Conservation (phyloP, 2,329 filamentous ascomycete species). For the Phialophora verrucosa region DNA sequence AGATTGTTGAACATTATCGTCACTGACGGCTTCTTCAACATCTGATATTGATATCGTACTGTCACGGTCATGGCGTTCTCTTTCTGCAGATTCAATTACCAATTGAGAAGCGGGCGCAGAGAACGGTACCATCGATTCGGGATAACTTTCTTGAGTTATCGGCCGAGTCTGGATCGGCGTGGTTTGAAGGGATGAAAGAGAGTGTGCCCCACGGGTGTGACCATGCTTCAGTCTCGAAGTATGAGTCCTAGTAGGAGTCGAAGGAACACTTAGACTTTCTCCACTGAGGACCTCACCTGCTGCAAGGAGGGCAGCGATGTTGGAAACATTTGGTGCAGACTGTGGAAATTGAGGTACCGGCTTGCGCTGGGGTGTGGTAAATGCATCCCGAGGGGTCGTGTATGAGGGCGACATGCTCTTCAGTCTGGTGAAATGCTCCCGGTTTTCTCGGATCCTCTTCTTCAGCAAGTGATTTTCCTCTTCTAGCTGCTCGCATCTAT, state of each 20-base stretch:
- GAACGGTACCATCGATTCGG: conserved; percentile 38
- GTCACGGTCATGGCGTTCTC: conserved; percentile 71
- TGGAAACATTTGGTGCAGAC: conserved; percentile 48
- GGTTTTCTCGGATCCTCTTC: conserved; percentile 84
- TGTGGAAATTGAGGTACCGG: conserved; percentile 47
- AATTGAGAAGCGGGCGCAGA: conserved; percentile 41
- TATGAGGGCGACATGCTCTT: conserved; percentile 58
- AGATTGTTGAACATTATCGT: conserved; percentile 72
- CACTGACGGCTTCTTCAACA: conserved; percentile 57
- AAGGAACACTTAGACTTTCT: conserved; percentile 74
- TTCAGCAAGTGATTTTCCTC: conserved; percentile 80
- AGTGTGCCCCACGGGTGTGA: conserved; percentile 78
- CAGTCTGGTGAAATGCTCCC: conserved; percentile 81
- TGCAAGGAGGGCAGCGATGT: conserved; percentile 76
- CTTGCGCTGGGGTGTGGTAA: conserved; percentile 52
- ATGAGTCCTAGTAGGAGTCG: conserved; percentile 66
- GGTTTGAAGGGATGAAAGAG: conserved; percentile 80
- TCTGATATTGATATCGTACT: conserved; percentile 80
- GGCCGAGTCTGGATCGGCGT: conserved; percentile 68
- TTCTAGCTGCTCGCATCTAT: conserved; percentile 69
- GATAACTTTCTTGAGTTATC: conserved; percentile 51
- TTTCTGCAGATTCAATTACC: conserved; percentile 45
- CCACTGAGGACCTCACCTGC: conserved; percentile 78
- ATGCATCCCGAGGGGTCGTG: conserved; percentile 63
- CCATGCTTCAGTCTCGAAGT: conserved; percentile 59